A percentile compares a stretch with the other conserved stretches of the same genome.
Conservation (phyloP, 176 grass and related monocot species). For the Puccinellia tenuiflora region DNA sequence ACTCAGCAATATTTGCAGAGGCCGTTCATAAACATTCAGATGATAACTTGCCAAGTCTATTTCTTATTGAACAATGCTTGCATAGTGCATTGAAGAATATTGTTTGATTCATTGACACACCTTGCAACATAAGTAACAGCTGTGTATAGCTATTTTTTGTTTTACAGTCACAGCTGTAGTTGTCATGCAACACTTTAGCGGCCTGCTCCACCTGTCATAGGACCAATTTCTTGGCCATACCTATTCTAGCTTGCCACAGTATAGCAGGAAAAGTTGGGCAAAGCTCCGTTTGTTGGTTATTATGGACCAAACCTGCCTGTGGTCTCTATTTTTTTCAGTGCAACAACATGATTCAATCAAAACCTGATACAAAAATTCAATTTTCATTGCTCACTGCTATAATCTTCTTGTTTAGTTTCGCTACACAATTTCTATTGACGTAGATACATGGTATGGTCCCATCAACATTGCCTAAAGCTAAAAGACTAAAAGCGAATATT, state of each 20-base stretch:
- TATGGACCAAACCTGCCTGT: neutral
- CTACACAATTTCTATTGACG: neutral
- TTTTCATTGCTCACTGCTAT: neutral
- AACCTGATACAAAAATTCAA: neutral
- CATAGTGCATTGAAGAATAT: neutral
- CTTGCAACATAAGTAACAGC: neutral
- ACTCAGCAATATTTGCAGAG: neutral
- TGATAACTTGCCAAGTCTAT: neutral
- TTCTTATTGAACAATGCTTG: neutral
- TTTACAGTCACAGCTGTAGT: neutral
- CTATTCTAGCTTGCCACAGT: neutral
- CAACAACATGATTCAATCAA: neutral
- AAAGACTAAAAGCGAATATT: neutral
- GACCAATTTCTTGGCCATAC: neutral
- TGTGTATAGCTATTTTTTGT: neutral
- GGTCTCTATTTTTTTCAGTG: neutral
- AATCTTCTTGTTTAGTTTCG: neutral
- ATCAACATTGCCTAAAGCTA: neutral
- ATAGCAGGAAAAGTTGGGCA: neutral
- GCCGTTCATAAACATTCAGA: neutral
- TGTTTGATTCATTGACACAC: neutral
- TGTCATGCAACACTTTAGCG: neutral
- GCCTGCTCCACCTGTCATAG: neutral
- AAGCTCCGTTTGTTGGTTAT: neutral
- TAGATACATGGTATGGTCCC: neutral